Percentiles rank a stretch among this genome's conserved stretches.
These are phyloP conservation scores for Alternaria ethzedia DNA, from an alignment of 2,329 filamentous ascomycete genomes.

Conservation along the genomic window DNA sequence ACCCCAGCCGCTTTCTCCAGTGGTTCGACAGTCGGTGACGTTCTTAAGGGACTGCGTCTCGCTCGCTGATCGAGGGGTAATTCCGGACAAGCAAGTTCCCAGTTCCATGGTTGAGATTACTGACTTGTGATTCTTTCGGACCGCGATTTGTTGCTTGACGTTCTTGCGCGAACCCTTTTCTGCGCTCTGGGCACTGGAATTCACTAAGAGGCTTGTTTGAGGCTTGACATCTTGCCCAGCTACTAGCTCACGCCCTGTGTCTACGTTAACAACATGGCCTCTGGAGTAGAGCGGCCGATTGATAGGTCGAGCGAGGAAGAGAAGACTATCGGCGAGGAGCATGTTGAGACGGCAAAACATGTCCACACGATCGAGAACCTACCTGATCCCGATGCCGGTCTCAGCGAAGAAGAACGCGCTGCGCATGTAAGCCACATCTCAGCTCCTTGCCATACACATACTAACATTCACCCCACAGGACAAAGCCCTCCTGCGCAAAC, in stretches of 20 bases:
- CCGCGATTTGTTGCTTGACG: background rate
- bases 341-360: conserved; percentile 13
- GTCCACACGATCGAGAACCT: conserved; percentile 27
- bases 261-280: conserved; percentile 21
- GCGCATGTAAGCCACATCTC: conserved; percentile 59
- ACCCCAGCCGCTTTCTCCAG: conserved; percentile 7
- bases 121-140: background rate
- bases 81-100: background rate
- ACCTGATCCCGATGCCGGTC: conserved; percentile 67
- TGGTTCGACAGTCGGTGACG: background rate
- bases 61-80: background rate
- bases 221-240: background rate
- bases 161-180: background rate
- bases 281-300: conserved; percentile 25
- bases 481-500: conserved; percentile 65
- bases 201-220: background rate
- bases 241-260: background rate
- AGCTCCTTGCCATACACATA: background rate
- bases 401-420: conserved; percentile 68
- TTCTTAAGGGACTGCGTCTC: background rate
- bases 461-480: conserved; percentile 55
- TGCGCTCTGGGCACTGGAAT: background rate
- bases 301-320: conserved; percentile 30
- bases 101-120: background rate
- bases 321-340: conserved; percentile 20